Percentiles rank a stretch among this genome's conserved stretches.
Evolutionary conservation across 345 rosid genomes (phyloP).

Genomic region (Crucihimalaya himalaica): DNA sequence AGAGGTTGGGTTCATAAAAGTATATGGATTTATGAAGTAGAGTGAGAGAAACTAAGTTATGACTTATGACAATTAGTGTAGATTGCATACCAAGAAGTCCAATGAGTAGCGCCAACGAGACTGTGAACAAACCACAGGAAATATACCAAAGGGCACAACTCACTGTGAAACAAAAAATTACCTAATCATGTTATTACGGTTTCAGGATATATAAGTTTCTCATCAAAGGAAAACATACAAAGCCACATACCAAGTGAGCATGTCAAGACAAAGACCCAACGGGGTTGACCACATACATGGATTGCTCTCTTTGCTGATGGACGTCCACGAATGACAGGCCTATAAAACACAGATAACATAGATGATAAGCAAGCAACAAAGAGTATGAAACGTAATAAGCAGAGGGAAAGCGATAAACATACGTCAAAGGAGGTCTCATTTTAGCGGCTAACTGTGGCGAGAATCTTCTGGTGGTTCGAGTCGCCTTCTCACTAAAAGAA

Average conservation of each 20-base stretch:
- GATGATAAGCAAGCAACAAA: conserved; percentile 26
- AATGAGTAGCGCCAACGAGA: conserved; percentile 75
- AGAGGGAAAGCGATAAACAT: conserved; percentile 32
- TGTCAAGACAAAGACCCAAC: conserved; percentile 83
- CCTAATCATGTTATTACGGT: neutral
- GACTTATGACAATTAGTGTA: neutral
- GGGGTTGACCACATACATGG: conserved; percentile 84
- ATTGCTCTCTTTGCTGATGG: conserved; percentile 82
- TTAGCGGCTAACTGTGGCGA: conserved; percentile 97
- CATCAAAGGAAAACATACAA: neutral
- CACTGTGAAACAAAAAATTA: conserved; percentile 43
- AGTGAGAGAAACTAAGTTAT: conserved; percentile 9
- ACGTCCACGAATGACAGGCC: conserved; percentile 95
- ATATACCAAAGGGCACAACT: conserved; percentile 81
- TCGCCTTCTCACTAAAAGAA: conserved; percentile 85
- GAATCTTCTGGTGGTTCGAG: conserved; percentile 81
- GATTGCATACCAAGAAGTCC: conserved; percentile 74
- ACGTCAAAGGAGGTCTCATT: conserved; percentile 94
- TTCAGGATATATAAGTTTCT: neutral
- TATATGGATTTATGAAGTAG: conserved; percentile 19
- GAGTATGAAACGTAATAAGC: neutral
- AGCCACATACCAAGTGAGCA: conserved; percentile 63
- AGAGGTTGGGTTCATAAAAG: neutral
- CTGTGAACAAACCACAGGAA: conserved; percentile 81
- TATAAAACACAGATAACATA: conserved; percentile 37